A percentile compares a stretch with the other conserved stretches of the same genome.
phyloP scores from a whole-genome alignment of 352 stramenopile species.

The Phytophthora cryptogea region DNA sequence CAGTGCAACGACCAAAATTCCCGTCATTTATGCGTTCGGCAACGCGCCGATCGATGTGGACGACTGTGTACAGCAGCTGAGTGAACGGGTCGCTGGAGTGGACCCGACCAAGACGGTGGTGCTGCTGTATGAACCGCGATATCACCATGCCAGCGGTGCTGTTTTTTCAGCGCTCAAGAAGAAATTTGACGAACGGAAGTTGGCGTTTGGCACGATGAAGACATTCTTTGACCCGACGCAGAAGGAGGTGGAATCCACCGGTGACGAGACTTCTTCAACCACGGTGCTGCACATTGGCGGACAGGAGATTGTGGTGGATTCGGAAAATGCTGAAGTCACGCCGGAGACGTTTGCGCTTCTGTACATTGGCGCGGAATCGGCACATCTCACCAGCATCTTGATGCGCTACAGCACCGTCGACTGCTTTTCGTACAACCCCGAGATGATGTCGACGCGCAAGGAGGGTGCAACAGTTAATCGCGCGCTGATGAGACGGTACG shows the following conservation, averaged over 20 bases:
- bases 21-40: constrained; percentile 92
- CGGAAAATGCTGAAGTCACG: constrained; percentile 37
- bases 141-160: constrained; percentile 75
- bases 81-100: constrained; percentile 30
- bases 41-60: constrained; percentile 71
- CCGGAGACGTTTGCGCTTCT: constrained; percentile 51
- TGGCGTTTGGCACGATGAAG: constrained; percentile 69
- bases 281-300: constrained; percentile 55
- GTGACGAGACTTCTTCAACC: constrained; percentile 6
- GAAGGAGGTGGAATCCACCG: constrained; percentile 4
- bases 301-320: constrained; percentile 52
- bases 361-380: constrained; percentile 79
- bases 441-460: constrained; percentile 42
- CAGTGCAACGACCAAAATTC: constrained; percentile 76
- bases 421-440: constrained; percentile 78
- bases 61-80: constrained; percentile 53
- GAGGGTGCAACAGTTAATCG: constrained; percentile 74
- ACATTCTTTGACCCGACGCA: constrained; percentile 70
- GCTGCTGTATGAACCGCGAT: constrained; percentile 92
- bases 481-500: constrained; percentile 64
- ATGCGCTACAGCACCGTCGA: constrained; percentile 72
- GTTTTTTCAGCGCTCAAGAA: constrained; percentile 54
- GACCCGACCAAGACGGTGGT: constrained; percentile 66
- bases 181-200: constrained; percentile 38
- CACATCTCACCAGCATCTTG: constrained; percentile 83